These are phyloP conservation scores for Ceriops zippeliana DNA, from an alignment of 345 rosid genomes.

Conservation along the genomic window DNA sequence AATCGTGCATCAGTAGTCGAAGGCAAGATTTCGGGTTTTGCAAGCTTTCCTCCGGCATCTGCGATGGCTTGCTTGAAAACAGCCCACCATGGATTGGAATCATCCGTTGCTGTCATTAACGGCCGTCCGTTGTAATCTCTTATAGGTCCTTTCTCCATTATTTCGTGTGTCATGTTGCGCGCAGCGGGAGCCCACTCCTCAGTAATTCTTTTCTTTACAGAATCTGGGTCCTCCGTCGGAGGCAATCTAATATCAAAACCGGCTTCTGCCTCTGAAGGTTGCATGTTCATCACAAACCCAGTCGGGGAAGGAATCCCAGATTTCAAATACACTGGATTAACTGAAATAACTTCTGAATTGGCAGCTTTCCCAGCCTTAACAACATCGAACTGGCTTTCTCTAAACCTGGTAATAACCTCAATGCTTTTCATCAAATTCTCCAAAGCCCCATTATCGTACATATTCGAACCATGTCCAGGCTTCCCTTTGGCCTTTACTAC, in stretches of 20 bases:
- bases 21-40: conserved; percentile 76
- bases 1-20: conserved; percentile 89
- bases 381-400: conserved; percentile 67
- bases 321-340: conserved; percentile 78
- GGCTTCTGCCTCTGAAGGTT: conserved; percentile 92
- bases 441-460: conserved; percentile 76
- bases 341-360: conserved; percentile 71
- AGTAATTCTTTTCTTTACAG: conserved; percentile 53
- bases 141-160: conserved; percentile 53
- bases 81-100: conserved; percentile 88
- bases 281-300: conserved; percentile 93
- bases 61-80: conserved; percentile 64
- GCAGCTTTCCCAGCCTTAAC: conserved; percentile 71
- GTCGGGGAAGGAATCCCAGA: conserved; percentile 68
- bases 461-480: conserved; percentile 80
- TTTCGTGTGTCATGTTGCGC: conserved; percentile 68
- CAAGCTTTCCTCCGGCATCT: conserved; percentile 74
- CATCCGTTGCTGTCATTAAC: conserved; percentile 58
- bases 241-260: conserved; percentile 83
- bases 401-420: conserved; percentile 57
- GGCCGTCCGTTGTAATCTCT: conserved; percentile 61
- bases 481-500: conserved; percentile 51
- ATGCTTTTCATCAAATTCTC: conserved; percentile 91
- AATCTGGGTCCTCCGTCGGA: conserved; percentile 65
- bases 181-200: conserved; percentile 87